These are phyloP conservation scores for Mycosarcoma mackinlayi DNA, from an alignment of 1,284 basidiomycete genomes.

Conservation along the genomic window DNA sequence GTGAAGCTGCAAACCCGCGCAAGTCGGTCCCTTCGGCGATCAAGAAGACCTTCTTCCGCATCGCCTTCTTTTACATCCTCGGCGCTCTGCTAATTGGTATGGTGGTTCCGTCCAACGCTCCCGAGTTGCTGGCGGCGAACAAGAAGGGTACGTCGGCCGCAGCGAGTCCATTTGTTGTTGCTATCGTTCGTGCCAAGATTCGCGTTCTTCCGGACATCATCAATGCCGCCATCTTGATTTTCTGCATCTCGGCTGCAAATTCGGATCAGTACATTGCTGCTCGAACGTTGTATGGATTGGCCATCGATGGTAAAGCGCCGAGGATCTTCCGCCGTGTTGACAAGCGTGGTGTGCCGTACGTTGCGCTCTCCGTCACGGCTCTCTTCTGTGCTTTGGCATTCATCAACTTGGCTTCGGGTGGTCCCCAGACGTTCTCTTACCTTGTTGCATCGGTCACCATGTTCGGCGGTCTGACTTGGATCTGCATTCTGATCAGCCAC, in stretches of 20 bases:
- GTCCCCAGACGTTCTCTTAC: slow-evolving; percentile 70
- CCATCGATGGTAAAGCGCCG: slow-evolving; percentile 72
- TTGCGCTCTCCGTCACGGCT: slow-evolving; percentile 73
- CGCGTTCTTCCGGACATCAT: slow-evolving; percentile 75
- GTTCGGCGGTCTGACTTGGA: slow-evolving; percentile 72
- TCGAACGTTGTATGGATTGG: slow-evolving; percentile 73
- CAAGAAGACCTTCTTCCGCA: slow-evolving; percentile 73
- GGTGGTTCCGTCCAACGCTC: slow-evolving; percentile 54
- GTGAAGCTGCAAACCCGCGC: slow-evolving; percentile 73
- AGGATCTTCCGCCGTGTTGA: slow-evolving; percentile 72
- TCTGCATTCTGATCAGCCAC: slow-evolving; percentile 80
- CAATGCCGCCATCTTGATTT: slow-evolving; percentile 70
- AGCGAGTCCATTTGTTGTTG: slow-evolving; percentile 82
- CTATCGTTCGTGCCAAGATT: slow-evolving; percentile 77
- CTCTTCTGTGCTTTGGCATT: slow-evolving; percentile 75
- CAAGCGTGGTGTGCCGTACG: slow-evolving; percentile 70
- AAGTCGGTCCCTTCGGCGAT: slow-evolving; percentile 75
- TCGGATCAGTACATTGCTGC: slow-evolving; percentile 72
- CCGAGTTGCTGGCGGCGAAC: slow-evolving; percentile 37
- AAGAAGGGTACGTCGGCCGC: slow-evolving; percentile 61
- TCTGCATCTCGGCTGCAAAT: slow-evolving; percentile 70
- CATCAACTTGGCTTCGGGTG: slow-evolving; percentile 73
- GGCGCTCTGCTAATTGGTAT: slow-evolving; percentile 70
- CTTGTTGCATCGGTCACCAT: slow-evolving; percentile 45
- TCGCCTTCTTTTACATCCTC: slow-evolving; percentile 76